Evolutionary conservation across 495 filamentous ascomycete genomes (phyloP), one percentile per base, ranked within the genome.

Genomic region (Paragyromitra xinjiangensis): DNA sequence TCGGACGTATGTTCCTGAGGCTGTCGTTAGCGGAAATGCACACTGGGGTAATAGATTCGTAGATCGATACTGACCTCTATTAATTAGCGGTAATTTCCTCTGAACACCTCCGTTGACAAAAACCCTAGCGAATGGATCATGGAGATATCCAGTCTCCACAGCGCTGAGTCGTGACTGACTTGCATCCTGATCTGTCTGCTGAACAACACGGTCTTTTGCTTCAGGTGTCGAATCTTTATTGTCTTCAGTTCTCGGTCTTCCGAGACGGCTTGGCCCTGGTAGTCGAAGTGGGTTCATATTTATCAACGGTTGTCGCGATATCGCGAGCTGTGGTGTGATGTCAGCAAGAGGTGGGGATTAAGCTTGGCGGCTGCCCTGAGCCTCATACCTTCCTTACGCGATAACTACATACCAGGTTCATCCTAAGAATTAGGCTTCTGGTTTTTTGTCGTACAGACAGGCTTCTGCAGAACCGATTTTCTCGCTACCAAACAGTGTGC

Each of bases 131-230:
- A 91, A 98, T 0, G 88, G 88, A 82, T 99, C 95, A 22, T 92
- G 83, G 0, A 98, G 86, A 83, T 98, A 98, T 64, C 93, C 94
- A n/a, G 94, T 83, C 66, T 90, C 86, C 12, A 97, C 94, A 12
- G 94, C 95, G 81, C 94, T 97, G 83, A 96, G 84, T 9, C 96
- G 89, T 37, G 93, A 97, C 34, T 92, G 89, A 75, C 92, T 92
- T 59, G 95, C 95, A 86, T 99, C 95, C 79, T 91, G 89, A 84
- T 99, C 95, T 16, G 95, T 99, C 66, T 90, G 88, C 84, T 97
- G 94, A 62, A 98, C 91, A 29, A 78, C 22, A 0, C 58, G 50
- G 22, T 78, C 77, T n/a, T 78, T 79, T 45, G 66, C 65, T 42
- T 79, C 75, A 6, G 74, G 40, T 3, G 69, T 53, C 8, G 39